Percentiles rank a stretch among this genome's conserved stretches.
These are phyloP conservation scores for Cenchrus americanus DNA, from an alignment of 176 grass and related monocot genomes.

Conservation along the genomic window DNA sequence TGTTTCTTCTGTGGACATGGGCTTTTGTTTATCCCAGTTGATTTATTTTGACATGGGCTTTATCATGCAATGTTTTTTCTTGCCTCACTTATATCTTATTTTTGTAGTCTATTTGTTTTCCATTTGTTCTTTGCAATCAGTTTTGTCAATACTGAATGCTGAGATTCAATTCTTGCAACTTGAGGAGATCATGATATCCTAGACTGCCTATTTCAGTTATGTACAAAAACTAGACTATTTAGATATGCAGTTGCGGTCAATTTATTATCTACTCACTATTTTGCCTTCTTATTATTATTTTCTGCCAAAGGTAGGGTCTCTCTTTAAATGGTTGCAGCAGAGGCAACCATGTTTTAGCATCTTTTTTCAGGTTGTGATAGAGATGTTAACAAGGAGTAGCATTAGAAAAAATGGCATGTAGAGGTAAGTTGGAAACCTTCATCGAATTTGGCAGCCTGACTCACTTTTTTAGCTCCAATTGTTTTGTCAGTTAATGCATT, in stretches of 20 bases:
- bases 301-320: background rate
- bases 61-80: background rate
- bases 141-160: background rate
- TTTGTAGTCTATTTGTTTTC: background rate
- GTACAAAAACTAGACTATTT: conserved; percentile 1
- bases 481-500: background rate
- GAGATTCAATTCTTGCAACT: background rate
- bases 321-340: conserved; percentile 12
- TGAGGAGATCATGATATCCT: background rate
- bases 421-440: background rate
- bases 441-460: background rate
- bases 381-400: background rate
- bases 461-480: conserved; percentile 5
- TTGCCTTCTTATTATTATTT: background rate
- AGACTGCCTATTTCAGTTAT: background rate
- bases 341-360: background rate
- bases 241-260: background rate
- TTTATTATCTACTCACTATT: background rate
- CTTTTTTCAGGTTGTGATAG: background rate
- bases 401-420: background rate
- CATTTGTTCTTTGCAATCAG: conserved; percentile 12
- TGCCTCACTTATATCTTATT: background rate
- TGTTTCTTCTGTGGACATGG: background rate
- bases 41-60: background rate
- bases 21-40: conserved; percentile 5